Evolutionary conservation across 768 basidiomycete genomes (phyloP).

Genomic region (Mycena rebaudengoi): DNA sequence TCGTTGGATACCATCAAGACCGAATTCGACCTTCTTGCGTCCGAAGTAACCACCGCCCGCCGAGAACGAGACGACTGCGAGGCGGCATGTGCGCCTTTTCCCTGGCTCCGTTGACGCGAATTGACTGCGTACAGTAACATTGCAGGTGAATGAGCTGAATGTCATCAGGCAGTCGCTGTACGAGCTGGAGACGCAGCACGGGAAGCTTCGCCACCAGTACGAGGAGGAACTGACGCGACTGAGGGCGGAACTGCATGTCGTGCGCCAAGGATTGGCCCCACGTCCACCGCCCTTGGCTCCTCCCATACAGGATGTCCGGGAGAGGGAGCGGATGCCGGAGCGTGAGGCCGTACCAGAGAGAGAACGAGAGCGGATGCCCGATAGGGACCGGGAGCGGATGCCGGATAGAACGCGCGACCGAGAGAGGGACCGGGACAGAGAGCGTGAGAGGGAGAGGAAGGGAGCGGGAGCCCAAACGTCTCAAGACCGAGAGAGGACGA

Average conservation of each 20-base stretch:
- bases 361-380: constrained; percentile 45
- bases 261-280: constrained; percentile 45
- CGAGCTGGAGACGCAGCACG: constrained; percentile 76
- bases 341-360: too few species aligned
- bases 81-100: constrained; percentile 61
- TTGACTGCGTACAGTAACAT: constrained; percentile 49
- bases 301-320: constrained; percentile 31
- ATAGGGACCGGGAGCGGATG: constrained; percentile 47
- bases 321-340: constrained; percentile 31
- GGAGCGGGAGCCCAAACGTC: constrained; percentile 54
- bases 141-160: constrained; percentile 76
- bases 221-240: constrained; percentile 70
- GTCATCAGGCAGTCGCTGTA: constrained; percentile 77
- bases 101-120: neutral
- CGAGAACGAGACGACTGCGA: constrained; percentile 79
- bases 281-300: constrained; percentile 41
- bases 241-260: constrained; percentile 61
- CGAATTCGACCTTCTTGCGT: constrained; percentile 72
- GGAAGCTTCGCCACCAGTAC: constrained; percentile 72
- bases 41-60: constrained; percentile 62
- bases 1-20: constrained; percentile 71
- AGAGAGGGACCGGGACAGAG: constrained; percentile 52
- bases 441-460: constrained; percentile 52
- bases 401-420: constrained; percentile 50
- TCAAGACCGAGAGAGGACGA: constrained; percentile 53